phyloP scores from a whole-genome alignment of 2,329 filamentous ascomycete species.

The Botrytis byssoidea region DNA sequence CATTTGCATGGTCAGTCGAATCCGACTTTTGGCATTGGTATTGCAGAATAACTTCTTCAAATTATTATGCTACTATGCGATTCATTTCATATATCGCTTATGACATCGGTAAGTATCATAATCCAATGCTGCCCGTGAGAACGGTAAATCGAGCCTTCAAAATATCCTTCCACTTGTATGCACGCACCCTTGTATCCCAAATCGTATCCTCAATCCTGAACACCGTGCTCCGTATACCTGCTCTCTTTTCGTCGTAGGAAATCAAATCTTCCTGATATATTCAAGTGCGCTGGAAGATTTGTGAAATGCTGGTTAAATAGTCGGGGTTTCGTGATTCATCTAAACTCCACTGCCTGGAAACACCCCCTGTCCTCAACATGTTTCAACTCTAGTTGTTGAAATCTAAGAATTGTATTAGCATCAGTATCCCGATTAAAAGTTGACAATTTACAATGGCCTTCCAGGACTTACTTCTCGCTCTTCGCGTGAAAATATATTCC shows the following conservation, averaged over 20 bases:
- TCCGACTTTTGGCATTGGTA: neutral
- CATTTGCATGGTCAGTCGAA: neutral
- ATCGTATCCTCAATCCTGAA: neutral
- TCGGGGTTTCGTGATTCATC: slow-evolving; percentile 52
- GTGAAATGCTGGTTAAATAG: neutral
- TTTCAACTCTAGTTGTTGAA: slow-evolving; percentile 88
- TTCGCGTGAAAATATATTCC: slow-evolving; percentile 98
- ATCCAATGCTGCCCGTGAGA: neutral
- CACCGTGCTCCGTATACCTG: slow-evolving; percentile 19
- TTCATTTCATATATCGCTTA: neutral
- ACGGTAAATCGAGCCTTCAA: slow-evolving; percentile 1
- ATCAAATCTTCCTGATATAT: neutral
- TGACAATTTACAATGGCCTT: neutral
- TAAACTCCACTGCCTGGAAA: slow-evolving; percentile 84
- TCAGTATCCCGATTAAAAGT: neutral
- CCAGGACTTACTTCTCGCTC: slow-evolving; percentile 80
- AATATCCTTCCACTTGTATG: neutral
- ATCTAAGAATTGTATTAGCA: slow-evolving; percentile 52
- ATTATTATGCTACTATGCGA: neutral
- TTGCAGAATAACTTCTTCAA: neutral
- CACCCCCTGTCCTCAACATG: slow-evolving; percentile 84
- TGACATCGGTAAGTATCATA: neutral
- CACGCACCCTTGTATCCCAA: slow-evolving; percentile 12
- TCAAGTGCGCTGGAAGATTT: slow-evolving; percentile 1
- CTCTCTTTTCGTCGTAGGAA: slow-evolving; percentile 1